A percentile compares a stretch with the other conserved stretches of the same genome.
Conservation (phyloP, 2,329 filamentous ascomycete genomes). For the Aspergillus niger region DNA sequence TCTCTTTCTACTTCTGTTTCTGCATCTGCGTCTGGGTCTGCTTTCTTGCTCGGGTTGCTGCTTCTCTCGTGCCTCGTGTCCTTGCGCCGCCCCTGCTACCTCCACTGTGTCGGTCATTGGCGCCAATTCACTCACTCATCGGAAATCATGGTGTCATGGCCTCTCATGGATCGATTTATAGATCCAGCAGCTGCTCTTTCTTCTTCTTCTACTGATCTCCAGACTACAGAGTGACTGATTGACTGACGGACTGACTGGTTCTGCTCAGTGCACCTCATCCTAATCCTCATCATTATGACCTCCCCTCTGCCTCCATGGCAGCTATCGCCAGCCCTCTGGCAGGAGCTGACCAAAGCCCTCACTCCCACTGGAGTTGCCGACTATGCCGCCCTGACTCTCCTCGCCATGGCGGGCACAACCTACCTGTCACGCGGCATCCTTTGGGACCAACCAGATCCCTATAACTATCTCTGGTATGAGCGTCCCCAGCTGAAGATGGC, state of each 20-base stretch:
- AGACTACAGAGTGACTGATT: neutral
- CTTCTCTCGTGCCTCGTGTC: too few relatives aligned
- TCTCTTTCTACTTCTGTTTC: neutral
- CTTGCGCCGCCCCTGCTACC: too few relatives aligned
- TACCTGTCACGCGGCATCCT: constrained; percentile 48
- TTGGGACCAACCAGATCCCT: constrained; percentile 55
- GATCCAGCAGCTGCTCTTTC: neutral
- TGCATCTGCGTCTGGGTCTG: too few relatives aligned
- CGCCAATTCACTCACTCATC: neutral
- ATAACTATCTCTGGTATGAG: constrained; percentile 52
- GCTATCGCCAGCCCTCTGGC: constrained; percentile 22
- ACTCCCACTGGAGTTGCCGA: constrained; percentile 34
- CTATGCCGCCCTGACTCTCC: constrained; percentile 38
- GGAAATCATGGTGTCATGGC: too few relatives aligned
- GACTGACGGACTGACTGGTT: neutral
- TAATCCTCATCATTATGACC: neutral
- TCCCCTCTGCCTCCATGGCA: constrained; percentile 6
- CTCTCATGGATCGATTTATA: neutral
- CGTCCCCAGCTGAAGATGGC: constrained; percentile 48
- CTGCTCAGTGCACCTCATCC: neutral
- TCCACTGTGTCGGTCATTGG: neutral
- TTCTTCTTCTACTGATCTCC: neutral
- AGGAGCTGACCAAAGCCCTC: constrained; percentile 21
- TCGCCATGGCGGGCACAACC: constrained; percentile 39
- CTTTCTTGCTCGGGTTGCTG: too few relatives aligned